These are phyloP conservation scores for Globisporangium cystogenes DNA, from an alignment of 352 stramenopile genomes.

Conservation along the genomic window DNA sequence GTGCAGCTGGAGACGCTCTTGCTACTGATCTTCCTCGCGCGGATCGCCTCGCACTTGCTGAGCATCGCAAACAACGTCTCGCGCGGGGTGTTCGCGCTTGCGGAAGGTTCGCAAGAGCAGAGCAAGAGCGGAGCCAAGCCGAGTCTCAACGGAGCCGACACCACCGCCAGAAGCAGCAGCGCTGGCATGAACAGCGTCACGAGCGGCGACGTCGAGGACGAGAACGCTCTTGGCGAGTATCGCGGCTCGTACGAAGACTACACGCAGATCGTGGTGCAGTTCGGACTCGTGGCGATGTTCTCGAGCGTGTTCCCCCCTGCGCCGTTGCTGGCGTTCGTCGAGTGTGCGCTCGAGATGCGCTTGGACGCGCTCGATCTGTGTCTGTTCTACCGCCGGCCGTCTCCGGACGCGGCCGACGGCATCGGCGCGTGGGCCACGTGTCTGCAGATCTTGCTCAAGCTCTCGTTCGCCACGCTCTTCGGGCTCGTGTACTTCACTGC, in stretches of 20 bases:
- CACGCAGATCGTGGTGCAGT: slow-evolving; percentile 29
- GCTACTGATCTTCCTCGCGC: slow-evolving; percentile 23
- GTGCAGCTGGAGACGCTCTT: slow-evolving; percentile 41
- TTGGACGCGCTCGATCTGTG: slow-evolving; percentile 40
- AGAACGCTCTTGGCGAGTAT: slow-evolving; percentile 18
- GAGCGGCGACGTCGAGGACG: slow-evolving; percentile 6
- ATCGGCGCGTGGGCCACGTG: slow-evolving; percentile 32
- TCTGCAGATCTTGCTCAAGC: slow-evolving; percentile 22
- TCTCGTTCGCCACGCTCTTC: slow-evolving; percentile 23
- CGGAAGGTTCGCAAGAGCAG: background rate
- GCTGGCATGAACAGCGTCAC: background rate
- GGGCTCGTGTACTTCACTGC: slow-evolving; percentile 28
- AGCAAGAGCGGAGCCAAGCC: background rate
- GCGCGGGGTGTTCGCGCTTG: background rate
- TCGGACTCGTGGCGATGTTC: slow-evolving; percentile 42
- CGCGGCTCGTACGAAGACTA: slow-evolving; percentile 33
- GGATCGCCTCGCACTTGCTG: slow-evolving; percentile 18
- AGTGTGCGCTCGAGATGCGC: slow-evolving; percentile 32
- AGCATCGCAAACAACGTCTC: slow-evolving; percentile 10
- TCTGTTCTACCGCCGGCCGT: slow-evolving; percentile 29
- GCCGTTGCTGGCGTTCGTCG: slow-evolving; percentile 32
- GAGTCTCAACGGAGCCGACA: background rate
- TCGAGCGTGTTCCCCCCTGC: slow-evolving; percentile 31
- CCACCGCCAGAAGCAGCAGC: background rate
- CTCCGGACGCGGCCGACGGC: slow-evolving; percentile 18